Evolutionary conservation across 306 rosid genomes (phyloP).

Genomic region (Mimosa pudica): DNA sequence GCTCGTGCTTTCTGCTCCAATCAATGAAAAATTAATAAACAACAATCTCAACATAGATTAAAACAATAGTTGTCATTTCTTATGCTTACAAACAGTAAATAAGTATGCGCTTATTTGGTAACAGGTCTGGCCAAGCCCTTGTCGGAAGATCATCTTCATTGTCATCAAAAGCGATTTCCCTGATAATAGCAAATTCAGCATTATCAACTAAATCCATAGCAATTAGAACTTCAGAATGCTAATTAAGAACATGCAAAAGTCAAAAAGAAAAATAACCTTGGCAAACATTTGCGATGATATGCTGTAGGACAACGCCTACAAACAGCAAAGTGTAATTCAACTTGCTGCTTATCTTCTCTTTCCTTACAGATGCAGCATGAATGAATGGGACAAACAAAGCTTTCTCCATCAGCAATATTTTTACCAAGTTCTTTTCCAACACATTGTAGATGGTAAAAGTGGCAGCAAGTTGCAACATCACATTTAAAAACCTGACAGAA

Average conservation of each 20-base stretch:
- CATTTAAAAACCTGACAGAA: conserved; percentile 77
- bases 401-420: conserved; percentile 63
- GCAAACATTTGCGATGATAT: conserved; percentile 92
- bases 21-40: conserved; percentile 9
- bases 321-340: conserved; percentile 72
- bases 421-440: conserved; percentile 61
- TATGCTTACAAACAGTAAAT: conserved; percentile 89
- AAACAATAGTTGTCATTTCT: conserved; percentile 3
- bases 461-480: conserved; percentile 88
- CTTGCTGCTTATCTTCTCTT: conserved; percentile 69
- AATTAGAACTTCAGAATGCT: conserved; percentile 20
- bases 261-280: conserved; percentile 52
- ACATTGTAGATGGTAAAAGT: conserved; percentile 85
- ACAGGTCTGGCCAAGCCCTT: conserved; percentile 84
- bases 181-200: conserved; percentile 51
- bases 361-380: conserved; percentile 72
- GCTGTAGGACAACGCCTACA: conserved; percentile 96
- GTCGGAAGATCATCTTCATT: conserved; percentile 36
- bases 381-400: conserved; percentile 86
- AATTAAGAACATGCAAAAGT: not conserved
- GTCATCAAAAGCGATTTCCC: conserved; percentile 63
- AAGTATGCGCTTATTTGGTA: conserved; percentile 75
- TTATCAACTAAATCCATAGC: conserved; percentile 24
- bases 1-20: conserved; percentile 73
- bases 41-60: conserved; percentile 33